Evolutionary conservation across 148 eudicot species (phyloP), one percentile per base, ranked within the genome.

Genomic region (Chenopodium quinoa): DNA sequence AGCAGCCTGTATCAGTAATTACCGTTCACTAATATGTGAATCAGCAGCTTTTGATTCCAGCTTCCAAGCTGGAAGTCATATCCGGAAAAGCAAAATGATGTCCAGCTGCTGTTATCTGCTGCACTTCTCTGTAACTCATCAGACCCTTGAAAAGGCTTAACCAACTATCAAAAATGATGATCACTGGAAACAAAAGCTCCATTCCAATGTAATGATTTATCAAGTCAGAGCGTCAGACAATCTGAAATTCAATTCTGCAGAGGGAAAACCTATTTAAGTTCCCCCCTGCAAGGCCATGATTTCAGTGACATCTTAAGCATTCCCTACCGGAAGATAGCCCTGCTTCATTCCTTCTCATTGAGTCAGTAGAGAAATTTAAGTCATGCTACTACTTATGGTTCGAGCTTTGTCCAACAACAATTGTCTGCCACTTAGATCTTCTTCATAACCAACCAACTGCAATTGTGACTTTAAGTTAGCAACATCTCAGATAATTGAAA

Each of bases 371-470:
- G 34, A 50, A 14, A 71, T 17, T 84, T 75, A 84, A 54, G 78
- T 58, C 89, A 86, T 73, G 90, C 92, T 89, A 77, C 92, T 91
- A 82, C 92, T 76, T 14, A 56, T 56, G 22, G 94, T 91, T 77
- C 96, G 84, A 76, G 93, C 93, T 88, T 96, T 89, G 82, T 95
- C 97, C 56, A 95, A 88, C 60, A 95, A 91, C 97, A 90, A 90
- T 83, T 95, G 97, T 86, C 97, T 89, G 75, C 97, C 94, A 23
- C 97, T 88, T 73, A 95, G 83, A 88, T 95, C 97, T 84, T 92
- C 97, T 87, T 92, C 99, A 81, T 95, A 95, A 79, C 97, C 90
- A 80, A 93, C 99, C 82, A 93, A 85, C 97, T 94, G 91, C 77
- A 82, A 25, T 79, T 79, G 75, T 32, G 81, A 76, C 68, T 76